Base-by-base conservation (phyloP, 164 flowering plant species). In the Taxillus chinensis region DNA sequence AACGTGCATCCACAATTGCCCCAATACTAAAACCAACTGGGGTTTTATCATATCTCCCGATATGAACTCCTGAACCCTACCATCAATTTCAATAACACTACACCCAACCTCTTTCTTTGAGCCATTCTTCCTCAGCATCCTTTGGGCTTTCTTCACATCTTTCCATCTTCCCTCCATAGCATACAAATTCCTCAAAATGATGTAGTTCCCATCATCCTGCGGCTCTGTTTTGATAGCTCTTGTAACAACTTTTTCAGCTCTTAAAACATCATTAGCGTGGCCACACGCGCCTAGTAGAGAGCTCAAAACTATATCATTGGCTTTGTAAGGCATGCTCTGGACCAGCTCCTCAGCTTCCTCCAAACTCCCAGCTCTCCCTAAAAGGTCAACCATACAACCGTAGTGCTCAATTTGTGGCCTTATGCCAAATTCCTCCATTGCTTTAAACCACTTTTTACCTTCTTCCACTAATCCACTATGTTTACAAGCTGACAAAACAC, bases 381-480 rank as follows among this genome's bases (percentile, higher is more conserved):
- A 57, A 51, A 87, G 79, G 69, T 87, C 95, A 5, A 87, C 71
- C 75, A 87, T 64, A 66, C 96, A 87, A 10, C 96, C 90, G 59
- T 83, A 90, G 65, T 86, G 95, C 79, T 88, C 88, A 16, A 88
- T 78, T 62, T 77, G 62, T 0, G 82, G 86, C 41, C 55, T 65
- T 39, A 89, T 59, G 4, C 80, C 74, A 57, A 75, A 75, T 5
- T 66, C 78, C 37, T 61, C 73, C 84, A 86, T 83, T 45, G 70
- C 76, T 51, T 69, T 61, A 51, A 91, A 89, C 88, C 84, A 83
- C 56, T 56, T 80, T 68, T 65, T 83, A 41, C 93, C 97, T 77
- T 88, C 88, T 71, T 83, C 81, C 11, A 90, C 83, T 41, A 86
- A 70, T 66, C 97, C 97, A 62, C 81, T 73, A 70, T 87, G 95